Conservation (phyloP, 768 basidiomycete species). For the Porphyrellus cyaneotinctus region DNA sequence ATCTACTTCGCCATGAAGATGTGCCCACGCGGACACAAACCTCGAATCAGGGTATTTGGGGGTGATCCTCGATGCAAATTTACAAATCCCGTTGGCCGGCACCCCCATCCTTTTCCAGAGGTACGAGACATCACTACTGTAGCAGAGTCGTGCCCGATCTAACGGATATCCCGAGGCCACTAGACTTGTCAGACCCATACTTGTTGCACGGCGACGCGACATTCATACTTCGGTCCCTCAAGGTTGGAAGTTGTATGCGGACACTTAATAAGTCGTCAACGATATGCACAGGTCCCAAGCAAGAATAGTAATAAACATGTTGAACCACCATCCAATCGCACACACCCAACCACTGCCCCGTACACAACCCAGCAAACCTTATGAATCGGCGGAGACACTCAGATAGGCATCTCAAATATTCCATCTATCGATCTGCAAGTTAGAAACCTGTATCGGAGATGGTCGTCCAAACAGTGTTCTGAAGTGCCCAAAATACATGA, state of each 20-base stretch:
- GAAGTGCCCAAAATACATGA: conserved; percentile 14
- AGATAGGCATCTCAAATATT: conserved; percentile 1
- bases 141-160: too few species aligned
- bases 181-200: too few species aligned
- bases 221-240: neutral
- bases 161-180: too few species aligned
- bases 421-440: conserved; percentile 3
- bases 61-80: too few species aligned
- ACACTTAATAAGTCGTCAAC: neutral
- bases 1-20: too few species aligned
- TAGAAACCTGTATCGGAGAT: conserved; percentile 8
- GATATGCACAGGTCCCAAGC: conserved; percentile 5
- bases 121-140: too few species aligned
- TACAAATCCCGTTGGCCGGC: too few species aligned
- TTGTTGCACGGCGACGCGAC: too few species aligned
- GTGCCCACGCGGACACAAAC: too few species aligned
- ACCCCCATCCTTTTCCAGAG: too few species aligned
- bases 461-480: conserved; percentile 28
- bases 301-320: neutral
- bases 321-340: neutral
- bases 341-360: neutral
- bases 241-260: neutral
- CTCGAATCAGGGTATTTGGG: too few species aligned
- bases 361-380: conserved; percentile 5
- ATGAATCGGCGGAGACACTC: neutral